Base-by-base conservation (phyloP, 176 grass and related monocot genomes). In the Oryza meridionalis region DNA sequence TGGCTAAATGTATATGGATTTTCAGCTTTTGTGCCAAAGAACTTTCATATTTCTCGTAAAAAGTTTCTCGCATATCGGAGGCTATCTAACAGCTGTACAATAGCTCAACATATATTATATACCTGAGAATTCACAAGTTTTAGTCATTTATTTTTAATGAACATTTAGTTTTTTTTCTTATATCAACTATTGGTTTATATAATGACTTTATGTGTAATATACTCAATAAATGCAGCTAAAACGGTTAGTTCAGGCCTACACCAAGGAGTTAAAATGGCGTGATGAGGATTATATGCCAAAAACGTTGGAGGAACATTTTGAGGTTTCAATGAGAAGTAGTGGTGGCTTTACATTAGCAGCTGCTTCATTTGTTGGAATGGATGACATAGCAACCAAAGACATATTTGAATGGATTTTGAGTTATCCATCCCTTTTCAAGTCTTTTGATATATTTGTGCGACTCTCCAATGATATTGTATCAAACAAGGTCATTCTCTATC, bases 391-490 rank as follows among this genome's bases (percentile, higher is more conserved):
- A 62, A 69, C 62, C 27, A n/a, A 62, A 29, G 62, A 84, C 61
- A 88, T 61, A 11, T 33, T 84, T 1, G 12, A 84, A 17, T 88
- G 87, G 81, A 9, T 75, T 75, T 61, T 88, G 69, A 88, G 70
- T 45, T 74, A 80, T 75, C 81, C 87, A 38, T 62, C 35, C 11
- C 71, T 84, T 22, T 67, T 84, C 21, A 79, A 42, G 24, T 35
- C 81, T 14, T 83, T 73, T 25, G 81, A 77, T 58, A 67, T 17
- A 25, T 88, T 83, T 45, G 68, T 73, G 13, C 81, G 86, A 15
- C 63, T 88, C 81, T 78, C 86, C 44, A 88, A 88, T 84, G 86
- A 88, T 55, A 65, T 88, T 17, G 81, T 73, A 32, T 88, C 86
- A 35, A 88, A 43, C 2, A 77, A 84, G 86, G 75, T 88, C 7